A percentile compares a stretch with the other conserved stretches of the same genome.
phyloP scores from a whole-genome alignment of 768 basidiomycete genomes.

The Amanita jacksonii region DNA sequence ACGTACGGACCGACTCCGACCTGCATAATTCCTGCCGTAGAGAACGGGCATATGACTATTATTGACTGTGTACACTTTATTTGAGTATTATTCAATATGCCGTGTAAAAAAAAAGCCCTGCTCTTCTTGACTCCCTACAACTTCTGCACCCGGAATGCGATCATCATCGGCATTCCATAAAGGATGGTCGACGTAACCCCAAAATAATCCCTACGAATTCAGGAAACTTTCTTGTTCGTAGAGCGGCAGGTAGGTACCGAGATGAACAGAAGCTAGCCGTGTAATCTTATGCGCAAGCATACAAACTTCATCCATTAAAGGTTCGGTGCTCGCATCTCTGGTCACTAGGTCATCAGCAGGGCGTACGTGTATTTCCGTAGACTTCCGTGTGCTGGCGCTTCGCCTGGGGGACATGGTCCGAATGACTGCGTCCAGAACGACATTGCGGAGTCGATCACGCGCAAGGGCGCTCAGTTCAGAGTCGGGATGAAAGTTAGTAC shows the following conservation, averaged over 20 bases:
- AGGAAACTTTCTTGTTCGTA: slow-evolving; percentile 62
- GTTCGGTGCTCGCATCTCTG: slow-evolving; percentile 51
- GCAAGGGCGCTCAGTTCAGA: slow-evolving; percentile 54
- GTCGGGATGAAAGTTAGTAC: slow-evolving; percentile 49
- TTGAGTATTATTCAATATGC: no score
- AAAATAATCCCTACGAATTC: not conserved
- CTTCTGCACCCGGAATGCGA: no score
- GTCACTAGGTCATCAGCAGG: not conserved
- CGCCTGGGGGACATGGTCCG: slow-evolving; percentile 40
- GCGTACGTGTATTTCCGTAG: slow-evolving; percentile 12
- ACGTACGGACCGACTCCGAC: no score
- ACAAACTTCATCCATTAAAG: slow-evolving; percentile 59
- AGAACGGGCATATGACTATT: no score
- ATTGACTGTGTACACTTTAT: no score
- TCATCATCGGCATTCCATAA: no score
- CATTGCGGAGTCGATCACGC: slow-evolving; percentile 52
- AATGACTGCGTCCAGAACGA: slow-evolving; percentile 52
- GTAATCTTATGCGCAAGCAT: slow-evolving; percentile 63
- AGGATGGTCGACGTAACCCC: no score
- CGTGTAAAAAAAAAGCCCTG: no score
- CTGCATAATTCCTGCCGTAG: no score
- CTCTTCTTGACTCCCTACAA: no score
- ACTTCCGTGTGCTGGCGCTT: slow-evolving; percentile 23
- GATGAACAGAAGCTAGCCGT: slow-evolving; percentile 63
- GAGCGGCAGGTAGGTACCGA: slow-evolving; percentile 65